Evolutionary conservation across 352 stramenopile species (phyloP).

Genomic region (Plasmopara halstedii): DNA sequence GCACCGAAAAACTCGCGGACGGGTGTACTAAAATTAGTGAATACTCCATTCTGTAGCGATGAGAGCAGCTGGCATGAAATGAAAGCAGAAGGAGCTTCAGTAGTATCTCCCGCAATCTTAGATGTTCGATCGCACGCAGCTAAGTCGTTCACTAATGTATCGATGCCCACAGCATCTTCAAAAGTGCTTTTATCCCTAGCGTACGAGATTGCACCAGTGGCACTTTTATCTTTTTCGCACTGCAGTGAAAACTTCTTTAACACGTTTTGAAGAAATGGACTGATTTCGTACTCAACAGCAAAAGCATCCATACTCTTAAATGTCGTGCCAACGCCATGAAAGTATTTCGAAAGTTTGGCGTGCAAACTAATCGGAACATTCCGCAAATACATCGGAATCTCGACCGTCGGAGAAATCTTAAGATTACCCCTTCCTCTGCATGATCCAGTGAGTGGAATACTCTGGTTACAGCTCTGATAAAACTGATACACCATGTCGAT

Average conservation of each 20-base stretch:
- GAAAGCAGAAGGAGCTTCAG: slow-evolving; percentile 39
- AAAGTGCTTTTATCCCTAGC: slow-evolving; percentile 31
- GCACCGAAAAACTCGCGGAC: slow-evolving; percentile 46
- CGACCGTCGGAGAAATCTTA: slow-evolving; percentile 22
- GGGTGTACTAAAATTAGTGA: slow-evolving; percentile 65
- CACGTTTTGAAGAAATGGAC: slow-evolving; percentile 45
- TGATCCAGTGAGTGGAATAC: slow-evolving; percentile 21
- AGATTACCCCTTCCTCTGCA: slow-evolving; percentile 16
- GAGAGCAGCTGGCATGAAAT: slow-evolving; percentile 62
- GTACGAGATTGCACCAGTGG: slow-evolving; percentile 28
- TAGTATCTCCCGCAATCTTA: slow-evolving; percentile 27
- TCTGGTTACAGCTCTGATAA: slow-evolving; percentile 49
- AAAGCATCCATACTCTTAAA: slow-evolving; percentile 34
- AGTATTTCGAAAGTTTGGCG: slow-evolving; percentile 21
- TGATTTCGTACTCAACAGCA: slow-evolving; percentile 50
- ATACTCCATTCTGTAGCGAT: slow-evolving; percentile 61
- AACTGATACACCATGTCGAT: slow-evolving; percentile 58
- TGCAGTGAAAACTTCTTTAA: slow-evolving; percentile 46
- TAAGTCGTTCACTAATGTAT: slow-evolving; percentile 43
- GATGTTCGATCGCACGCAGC: slow-evolving; percentile 38
- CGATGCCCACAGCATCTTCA: slow-evolving; percentile 36
- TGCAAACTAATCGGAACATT: slow-evolving; percentile 25
- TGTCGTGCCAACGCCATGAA: slow-evolving; percentile 23
- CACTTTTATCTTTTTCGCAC: slow-evolving; percentile 28
- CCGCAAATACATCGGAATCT: slow-evolving; percentile 29